Conservation (phyloP, 495 filamentous ascomycete genomes). For the Tuber microsphaerosporum region DNA sequence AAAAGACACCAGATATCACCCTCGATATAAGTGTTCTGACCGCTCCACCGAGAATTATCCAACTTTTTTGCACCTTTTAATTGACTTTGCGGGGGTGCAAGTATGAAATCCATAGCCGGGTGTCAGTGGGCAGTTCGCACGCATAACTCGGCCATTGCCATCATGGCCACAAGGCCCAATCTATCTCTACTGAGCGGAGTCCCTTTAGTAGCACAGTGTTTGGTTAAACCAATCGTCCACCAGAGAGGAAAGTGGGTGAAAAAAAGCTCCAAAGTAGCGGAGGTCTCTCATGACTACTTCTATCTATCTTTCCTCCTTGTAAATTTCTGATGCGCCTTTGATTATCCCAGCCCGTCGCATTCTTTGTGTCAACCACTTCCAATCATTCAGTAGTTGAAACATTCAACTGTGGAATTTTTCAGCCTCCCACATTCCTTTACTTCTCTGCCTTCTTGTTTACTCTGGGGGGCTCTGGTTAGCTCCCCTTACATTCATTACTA, state of each 20-base stretch:
- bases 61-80: not conserved
- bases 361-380: not conserved
- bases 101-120: not conserved
- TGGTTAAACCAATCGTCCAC: not conserved
- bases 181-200: not conserved
- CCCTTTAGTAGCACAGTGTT: not conserved
- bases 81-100: not conserved
- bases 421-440: not conserved
- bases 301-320: not conserved
- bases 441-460: not conserved
- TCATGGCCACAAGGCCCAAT: not conserved
- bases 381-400: not conserved
- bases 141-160: not conserved
- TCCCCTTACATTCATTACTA: not conserved
- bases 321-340: not conserved
- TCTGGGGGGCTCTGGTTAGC: not conserved
- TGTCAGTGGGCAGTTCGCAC: not conserved
- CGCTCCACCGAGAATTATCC: not conserved
- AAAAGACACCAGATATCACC: not conserved
- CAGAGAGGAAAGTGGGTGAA: not conserved
- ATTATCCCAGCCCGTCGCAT: not conserved
- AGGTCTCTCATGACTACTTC: no score
- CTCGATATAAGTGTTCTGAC: not conserved
- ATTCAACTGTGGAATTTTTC: constrained; percentile 2
- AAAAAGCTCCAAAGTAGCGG: not conserved